Conservation (phyloP, 1,284 basidiomycete species). For the Pseudozyma flocculosa region DNA sequence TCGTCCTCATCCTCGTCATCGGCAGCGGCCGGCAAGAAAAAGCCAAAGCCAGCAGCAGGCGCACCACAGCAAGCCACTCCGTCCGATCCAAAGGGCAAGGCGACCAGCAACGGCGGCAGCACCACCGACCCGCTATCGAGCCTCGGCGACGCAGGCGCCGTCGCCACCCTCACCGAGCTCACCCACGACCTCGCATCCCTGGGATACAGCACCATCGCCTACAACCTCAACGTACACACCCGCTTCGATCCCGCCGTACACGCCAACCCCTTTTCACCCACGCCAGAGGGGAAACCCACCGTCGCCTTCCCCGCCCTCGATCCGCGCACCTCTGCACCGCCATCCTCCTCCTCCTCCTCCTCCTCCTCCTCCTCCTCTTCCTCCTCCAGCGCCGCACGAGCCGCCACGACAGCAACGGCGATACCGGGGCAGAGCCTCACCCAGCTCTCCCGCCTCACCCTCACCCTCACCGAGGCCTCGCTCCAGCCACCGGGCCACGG, state of each 20-base stretch:
- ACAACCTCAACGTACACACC: slow-evolving; percentile 43
- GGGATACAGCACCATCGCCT: slow-evolving; percentile 44
- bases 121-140: background rate
- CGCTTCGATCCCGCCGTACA: slow-evolving; percentile 37
- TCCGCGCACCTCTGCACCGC: slow-evolving; percentile 15
- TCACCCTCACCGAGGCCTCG: slow-evolving; percentile 50
- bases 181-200: slow-evolving; percentile 34
- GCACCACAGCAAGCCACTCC: too few relatives aligned
- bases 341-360: too few relatives aligned
- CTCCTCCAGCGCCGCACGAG: too few relatives aligned
- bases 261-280: slow-evolving; percentile 27
- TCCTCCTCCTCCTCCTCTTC: background rate
- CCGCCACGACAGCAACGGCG: too few relatives aligned
- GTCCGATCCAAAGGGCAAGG: background rate
- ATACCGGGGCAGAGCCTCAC: too few relatives aligned
- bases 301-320: slow-evolving; percentile 51
- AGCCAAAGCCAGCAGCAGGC: too few relatives aligned
- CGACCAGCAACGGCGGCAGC: slow-evolving; percentile 1
- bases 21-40: slow-evolving; percentile 24
- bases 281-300: slow-evolving; percentile 11
- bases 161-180: slow-evolving; percentile 12
- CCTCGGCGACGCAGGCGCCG: background rate
- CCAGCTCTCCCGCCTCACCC: slow-evolving; percentile 54
- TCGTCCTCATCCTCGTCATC: slow-evolving; percentile 5
- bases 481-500: slow-evolving; percentile 47